Percentiles rank a stretch among this genome's conserved stretches.
phyloP scores from a whole-genome alignment of 2,329 filamentous ascomycete genomes.

The Botrytis cinerea region DNA sequence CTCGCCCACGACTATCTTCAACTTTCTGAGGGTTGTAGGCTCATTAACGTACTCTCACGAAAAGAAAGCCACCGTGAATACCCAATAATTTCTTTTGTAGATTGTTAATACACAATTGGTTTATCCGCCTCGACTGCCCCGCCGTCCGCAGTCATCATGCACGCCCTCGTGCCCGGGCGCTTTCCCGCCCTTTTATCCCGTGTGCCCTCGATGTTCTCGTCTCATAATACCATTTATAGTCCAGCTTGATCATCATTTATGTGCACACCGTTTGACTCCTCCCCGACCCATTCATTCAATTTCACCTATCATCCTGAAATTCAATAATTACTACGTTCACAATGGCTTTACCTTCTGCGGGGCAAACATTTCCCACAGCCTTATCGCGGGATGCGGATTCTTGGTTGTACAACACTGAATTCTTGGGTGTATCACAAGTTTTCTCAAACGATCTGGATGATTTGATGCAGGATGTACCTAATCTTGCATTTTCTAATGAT shows the following conservation, averaged over 20 bases:
- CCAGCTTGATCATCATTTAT: background rate
- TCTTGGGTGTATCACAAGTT: background rate
- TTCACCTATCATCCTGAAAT: too few relatives aligned
- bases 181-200: background rate
- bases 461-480: background rate
- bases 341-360: background rate
- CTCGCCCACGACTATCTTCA: background rate
- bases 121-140: background rate
- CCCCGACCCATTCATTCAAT: background rate
- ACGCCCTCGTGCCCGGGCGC: slow-evolving; percentile 1
- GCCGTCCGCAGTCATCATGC: background rate
- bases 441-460: too few relatives aligned
- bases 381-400: background rate
- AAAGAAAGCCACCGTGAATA: background rate
- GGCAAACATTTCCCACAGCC: background rate
- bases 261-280: background rate
- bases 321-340: background rate
- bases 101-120: background rate
- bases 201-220: background rate
- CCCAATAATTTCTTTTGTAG: background rate
- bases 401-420: background rate
- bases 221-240: background rate
- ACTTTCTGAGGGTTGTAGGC: background rate
- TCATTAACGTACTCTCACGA: background rate
- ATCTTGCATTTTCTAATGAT: background rate